Evolutionary conservation across 345 rosid species (phyloP).

Genomic region (Brassica carinata): DNA sequence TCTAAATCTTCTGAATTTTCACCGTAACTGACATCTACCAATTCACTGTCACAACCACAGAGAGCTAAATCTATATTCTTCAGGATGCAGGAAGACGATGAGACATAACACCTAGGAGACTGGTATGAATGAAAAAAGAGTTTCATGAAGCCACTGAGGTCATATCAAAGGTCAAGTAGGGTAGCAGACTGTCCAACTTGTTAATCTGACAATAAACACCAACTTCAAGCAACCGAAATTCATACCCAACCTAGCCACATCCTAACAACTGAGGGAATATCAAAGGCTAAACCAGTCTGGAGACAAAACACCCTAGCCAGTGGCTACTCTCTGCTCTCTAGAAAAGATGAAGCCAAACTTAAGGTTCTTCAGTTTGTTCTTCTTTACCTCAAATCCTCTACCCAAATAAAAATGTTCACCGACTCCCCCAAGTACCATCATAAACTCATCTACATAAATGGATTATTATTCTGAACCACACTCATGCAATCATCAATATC

Average conservation of each 20-base stretch:
- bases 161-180: neutral
- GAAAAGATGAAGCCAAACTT: neutral
- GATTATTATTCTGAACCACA: neutral
- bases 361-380: neutral
- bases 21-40: neutral
- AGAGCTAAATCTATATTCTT: slow-evolving; percentile 18
- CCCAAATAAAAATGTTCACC: neutral
- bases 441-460: slow-evolving; percentile 3
- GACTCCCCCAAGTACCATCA: neutral
- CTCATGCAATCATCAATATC: slow-evolving; percentile 9
- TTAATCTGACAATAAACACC: slow-evolving; percentile 5
- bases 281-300: slow-evolving; percentile 13
- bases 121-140: neutral
- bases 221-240: slow-evolving; percentile 14
- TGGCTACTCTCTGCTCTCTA: neutral
- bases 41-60: slow-evolving; percentile 1
- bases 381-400: neutral
- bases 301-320: slow-evolving; percentile 14
- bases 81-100: slow-evolving; percentile 12
- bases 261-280: slow-evolving; percentile 15
- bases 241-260: slow-evolving; percentile 14
- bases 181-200: slow-evolving; percentile 8
- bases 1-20: slow-evolving; percentile 11
- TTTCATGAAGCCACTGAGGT: neutral
- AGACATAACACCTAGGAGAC: slow-evolving; percentile 18